Evolutionary conservation across 495 filamentous ascomycete species (phyloP), one percentile per base, ranked within the genome.

Genomic region (Talaromyces liani): DNA sequence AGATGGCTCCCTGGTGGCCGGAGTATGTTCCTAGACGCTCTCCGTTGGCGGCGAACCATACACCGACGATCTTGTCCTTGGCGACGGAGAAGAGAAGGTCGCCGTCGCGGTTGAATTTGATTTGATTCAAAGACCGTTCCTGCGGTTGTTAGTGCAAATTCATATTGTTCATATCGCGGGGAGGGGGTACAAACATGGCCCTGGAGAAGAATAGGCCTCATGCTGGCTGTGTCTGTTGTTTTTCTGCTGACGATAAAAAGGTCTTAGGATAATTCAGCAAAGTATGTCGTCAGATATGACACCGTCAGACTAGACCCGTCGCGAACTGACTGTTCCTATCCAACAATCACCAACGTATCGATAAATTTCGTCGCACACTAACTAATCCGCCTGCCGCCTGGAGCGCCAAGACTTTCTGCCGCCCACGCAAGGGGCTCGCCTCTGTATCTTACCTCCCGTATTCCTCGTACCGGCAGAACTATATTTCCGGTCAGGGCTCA

Each of bases 51-150:
- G 91, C 85, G 80, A 85, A 97, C 92, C 93, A 97, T 65, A 85
- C 92, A 81, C 93, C 96, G 68, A 97, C 90, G 66, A 93, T 84
- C 75, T 98, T 94, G 80, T 99, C 94, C 80, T 99, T 99, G 63
- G 94, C 87, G 56, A 92, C 91, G 59, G 94, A 97, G 81, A 99
- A 98, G 68, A 99, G 84, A 63, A 99, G 86, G 76, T 99, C 94
- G 78, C 94, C 94, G 78, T 98, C 94, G 79, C 85, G 85, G 80
- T 93, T 96, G 83, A 91, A 97, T 77, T 92, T 96, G 77, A 98
- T 95, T 76, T 99, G 94, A 71, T 92, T 98, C 75, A 99, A 84
- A 77, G 94, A 93, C 80, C 94, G 92, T 84, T 98, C 95, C 85
- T 88, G 67, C 58, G 68, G 34, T 62, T 58, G 69, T 65, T 61